phyloP scores from a whole-genome alignment of 176 grass and related monocot genomes.

The Thinopyrum elongatum region DNA sequence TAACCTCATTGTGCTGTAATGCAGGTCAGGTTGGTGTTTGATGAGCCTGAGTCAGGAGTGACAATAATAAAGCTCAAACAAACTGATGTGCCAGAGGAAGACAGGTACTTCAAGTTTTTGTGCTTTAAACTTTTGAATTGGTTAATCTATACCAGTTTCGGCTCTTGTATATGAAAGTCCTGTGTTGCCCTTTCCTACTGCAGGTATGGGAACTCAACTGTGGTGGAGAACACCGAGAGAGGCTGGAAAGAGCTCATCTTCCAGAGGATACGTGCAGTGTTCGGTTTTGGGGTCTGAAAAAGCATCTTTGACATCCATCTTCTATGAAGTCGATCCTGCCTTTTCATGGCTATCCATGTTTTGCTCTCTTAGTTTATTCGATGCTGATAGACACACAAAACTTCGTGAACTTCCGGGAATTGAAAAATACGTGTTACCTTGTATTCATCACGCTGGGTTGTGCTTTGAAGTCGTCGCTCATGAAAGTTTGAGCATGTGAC shows the following conservation, averaged over 20 bases:
- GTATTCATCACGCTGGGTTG: not conserved
- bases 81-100: conserved; percentile 93
- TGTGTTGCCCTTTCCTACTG: not conserved
- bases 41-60: conserved; percentile 81
- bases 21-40: conserved; percentile 82
- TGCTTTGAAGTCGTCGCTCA: not conserved
- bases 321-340: conserved; percentile 2
- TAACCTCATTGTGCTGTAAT: conserved; percentile 5
- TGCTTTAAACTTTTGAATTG: not conserved
- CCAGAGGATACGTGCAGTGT: conserved; percentile 88
- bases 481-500: not conserved
- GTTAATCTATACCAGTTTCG: too few relatives aligned
- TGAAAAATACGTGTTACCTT: not conserved
- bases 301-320: conserved; percentile 8
- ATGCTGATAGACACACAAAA: conserved; percentile 11
- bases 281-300: conserved; percentile 86
- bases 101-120: conserved; percentile 51
- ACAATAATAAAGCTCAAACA: conserved; percentile 90
- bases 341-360: conserved; percentile 12
- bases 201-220: conserved; percentile 91
- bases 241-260: conserved; percentile 97
- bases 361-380: not conserved
- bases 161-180: not conserved
- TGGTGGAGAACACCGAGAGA: conserved; percentile 92
- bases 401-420: not conserved